Base-by-base conservation (phyloP, 2,329 filamentous ascomycete species). In the Trichocomaceae sp. region DNA sequence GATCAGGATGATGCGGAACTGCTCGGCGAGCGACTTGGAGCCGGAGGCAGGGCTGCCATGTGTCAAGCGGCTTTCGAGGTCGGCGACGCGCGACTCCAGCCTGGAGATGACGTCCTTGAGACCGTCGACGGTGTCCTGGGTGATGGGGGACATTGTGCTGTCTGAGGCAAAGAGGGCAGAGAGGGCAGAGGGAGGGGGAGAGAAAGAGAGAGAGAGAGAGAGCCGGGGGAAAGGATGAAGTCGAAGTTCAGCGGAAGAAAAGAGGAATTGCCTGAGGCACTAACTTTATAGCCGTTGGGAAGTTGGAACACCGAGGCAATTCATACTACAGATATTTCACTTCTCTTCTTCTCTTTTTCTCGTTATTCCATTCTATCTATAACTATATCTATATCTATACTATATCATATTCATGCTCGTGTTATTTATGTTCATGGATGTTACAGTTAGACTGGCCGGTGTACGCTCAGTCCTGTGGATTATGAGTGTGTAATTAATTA, bases 1-100 rank as follows among this genome's bases (percentile, higher is more conserved):
- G 79, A 99, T 97, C 69, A 99, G 79, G 67, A 99, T 90, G 88
- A 99, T 95, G 77, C 93, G 87, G 75, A 99, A 83, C 69, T 87
- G 82, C 63, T 86, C 80, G 39, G 79, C 64, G 58, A 73, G 35
- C 59, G 79, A 79, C 66, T 76, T 77, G 58, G 77, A 62, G 61
- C 71, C 69, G 41, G 74, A 70, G 63, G 78, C 76, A 63, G 81
- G 79, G 58, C 79, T 76, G 64, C 70, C 69, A 68, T 72, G 64
- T 63, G 73, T 69, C 57, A 93, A 78, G 70, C 84, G 84, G 68
- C 81, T 75, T 75, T 99, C 93, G 63, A 99, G 83, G 69, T 88
- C 82, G 74, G 87, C 85, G 66, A 99, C 87, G 68, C 92, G 87
- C 70, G 83, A 78, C 77, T 97, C 90, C 65, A 99, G 86, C 76